Base-by-base conservation (phyloP, 306 rosid species). In the Datisca glomerata region DNA sequence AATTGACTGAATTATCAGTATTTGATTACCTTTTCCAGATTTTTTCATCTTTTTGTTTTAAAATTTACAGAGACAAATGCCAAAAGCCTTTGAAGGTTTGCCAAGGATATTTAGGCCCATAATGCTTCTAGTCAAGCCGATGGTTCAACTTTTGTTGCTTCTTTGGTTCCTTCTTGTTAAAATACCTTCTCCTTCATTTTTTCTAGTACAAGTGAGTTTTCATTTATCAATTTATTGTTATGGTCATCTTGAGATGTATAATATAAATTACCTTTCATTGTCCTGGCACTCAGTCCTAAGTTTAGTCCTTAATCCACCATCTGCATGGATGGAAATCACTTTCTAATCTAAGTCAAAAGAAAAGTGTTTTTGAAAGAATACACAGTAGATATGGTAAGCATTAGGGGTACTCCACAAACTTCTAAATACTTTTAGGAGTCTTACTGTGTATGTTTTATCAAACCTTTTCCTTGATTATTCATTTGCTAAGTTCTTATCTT, bases 81-180 rank as follows among this genome's bases (percentile, higher is more conserved):
- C 65, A 14, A 49, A 64, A 27, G 35, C 57, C 47, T 69, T 61
- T 34, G 78, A 57, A 37, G 57, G 61, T 37, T 43, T 77, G 24
- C 91, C 75, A 5, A 74, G 33, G 73, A 72, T 89, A 73, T 60
- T 89, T 43, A 66, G 60, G 42, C 79, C 81, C 12, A 40, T 71
- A 25, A 49, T 71, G 57, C 86, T 89, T 53, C 47, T 89, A 55
- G 51, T 89, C 59, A 83, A 89, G 75, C 86, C 91, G 15, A 41
- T 89, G 57, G 41, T 78, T 73, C 97, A 89, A 42, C 50, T 77
- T 63, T 13, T 73, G 11, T 55, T 48, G 74, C 91, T 89, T 51
- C 98, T 89, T 45, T 89, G 95, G 93, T 89, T 57, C 70, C 95
- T 89, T 64, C 71, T 84, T 46, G 18, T 75, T 25, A 80, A 69